phyloP scores from a whole-genome alignment of 1,139 yeast genomes.

The Yamadazyma diospyri region DNA sequence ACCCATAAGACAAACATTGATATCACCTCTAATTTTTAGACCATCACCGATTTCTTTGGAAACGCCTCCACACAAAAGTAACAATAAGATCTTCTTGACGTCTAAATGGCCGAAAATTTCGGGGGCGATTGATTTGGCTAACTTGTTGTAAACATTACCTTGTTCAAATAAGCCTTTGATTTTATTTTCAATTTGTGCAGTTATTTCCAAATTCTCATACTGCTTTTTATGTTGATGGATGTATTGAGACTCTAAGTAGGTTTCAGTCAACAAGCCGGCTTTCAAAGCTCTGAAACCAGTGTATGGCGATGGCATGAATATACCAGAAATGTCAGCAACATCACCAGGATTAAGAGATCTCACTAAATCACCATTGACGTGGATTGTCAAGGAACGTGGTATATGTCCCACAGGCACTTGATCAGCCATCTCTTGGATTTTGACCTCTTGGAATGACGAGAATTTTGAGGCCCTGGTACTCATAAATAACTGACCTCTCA shows the following conservation, averaged over 20 bases:
- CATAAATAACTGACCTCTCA: constrained; percentile 87
- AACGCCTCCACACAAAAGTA: constrained; percentile 91
- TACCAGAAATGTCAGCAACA: constrained; percentile 87
- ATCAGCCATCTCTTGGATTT: constrained; percentile 88
- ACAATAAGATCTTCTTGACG: constrained; percentile 83
- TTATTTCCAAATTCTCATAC: constrained; percentile 64
- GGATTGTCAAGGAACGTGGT: constrained; percentile 81
- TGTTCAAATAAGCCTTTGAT: constrained; percentile 48
- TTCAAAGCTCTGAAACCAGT: constrained; percentile 90
- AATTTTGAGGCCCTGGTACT: constrained; percentile 95
- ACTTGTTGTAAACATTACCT: constrained; percentile 73
- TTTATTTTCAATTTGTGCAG: constrained; percentile 51
- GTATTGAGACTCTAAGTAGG: constrained; percentile 85
- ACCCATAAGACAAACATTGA: constrained; percentile 95
- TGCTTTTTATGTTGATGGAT: constrained; percentile 86
- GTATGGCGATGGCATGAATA: constrained; percentile 90
- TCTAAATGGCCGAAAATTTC: constrained; percentile 95
- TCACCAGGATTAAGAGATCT: constrained; percentile 93
- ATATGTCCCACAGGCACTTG: constrained; percentile 99
- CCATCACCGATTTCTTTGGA: constrained; percentile 96
- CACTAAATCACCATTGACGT: constrained; percentile 86
- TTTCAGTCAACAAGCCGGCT: constrained; percentile 93
- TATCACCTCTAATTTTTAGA: constrained; percentile 95
- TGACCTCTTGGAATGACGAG: constrained; percentile 91
- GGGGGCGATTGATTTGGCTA: constrained; percentile 93